Base-by-base conservation (phyloP, 768 basidiomycete genomes). In the Phaeotremella fagi region DNA sequence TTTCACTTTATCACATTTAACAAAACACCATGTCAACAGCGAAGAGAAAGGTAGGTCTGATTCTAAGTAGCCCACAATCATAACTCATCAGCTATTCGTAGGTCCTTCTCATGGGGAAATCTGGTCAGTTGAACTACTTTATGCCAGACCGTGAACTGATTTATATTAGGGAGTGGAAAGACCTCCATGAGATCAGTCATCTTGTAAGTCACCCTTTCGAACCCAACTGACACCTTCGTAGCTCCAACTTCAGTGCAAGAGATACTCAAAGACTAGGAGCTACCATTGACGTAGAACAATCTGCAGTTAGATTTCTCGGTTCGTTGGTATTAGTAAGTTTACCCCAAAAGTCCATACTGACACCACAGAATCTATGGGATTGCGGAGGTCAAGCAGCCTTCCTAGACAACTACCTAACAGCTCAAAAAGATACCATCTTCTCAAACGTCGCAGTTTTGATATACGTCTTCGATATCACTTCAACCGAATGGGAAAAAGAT, bases 121-220 rank as follows among this genome's bases (percentile, higher is more conserved):
- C 91, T 87, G 85, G 90, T 90, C 75, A 58, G 82, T 52, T n/a
- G n/a, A n/a, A n/a, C n/a, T n/a, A n/a, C n/a, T n/a, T n/a, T n/a
- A n/a, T n/a, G n/a, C n/a, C n/a, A n/a, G n/a, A n/a, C n/a, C n/a
- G n/a, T n/a, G n/a, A n/a, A n/a, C n/a, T n/a, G n/a, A n/a, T n/a
- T n/a, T n/a, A n/a, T n/a, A n/a, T n/a, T 58, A 76, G 78, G 78
- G 29, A 77, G 77, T 54, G 78, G 78, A 14, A 79, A 80, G 79
- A 97, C 94, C 11, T 98, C 94, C 4, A 99, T 99, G 95, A 83
- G 95, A 49, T 92, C 91, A 24, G 86, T 99, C 75, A 98, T 99
- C 71, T 99, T 99, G 90, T 92, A 77, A 78, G 88, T 78, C 45
- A 18, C 22, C 31, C 16, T n/a, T 20, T 5, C 18, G n/a, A 33